Conservation (phyloP, 2,329 filamentous ascomycete species). For the Orbilia blumenaviensis region DNA sequence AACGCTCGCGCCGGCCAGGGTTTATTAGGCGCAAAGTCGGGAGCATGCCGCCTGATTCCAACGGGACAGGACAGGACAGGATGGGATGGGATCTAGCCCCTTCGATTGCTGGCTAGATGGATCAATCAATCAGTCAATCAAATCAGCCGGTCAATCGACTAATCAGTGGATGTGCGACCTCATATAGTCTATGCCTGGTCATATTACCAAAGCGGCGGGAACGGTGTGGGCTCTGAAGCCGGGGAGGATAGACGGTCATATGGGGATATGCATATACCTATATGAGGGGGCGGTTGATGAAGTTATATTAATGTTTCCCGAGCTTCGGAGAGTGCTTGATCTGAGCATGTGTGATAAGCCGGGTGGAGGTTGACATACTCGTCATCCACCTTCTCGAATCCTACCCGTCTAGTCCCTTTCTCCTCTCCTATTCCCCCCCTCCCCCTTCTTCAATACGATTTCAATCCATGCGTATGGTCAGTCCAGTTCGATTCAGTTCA, state of each 20-base stretch:
- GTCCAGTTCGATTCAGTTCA: too few species aligned
- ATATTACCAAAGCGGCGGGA: conserved; percentile 7
- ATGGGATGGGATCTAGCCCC: conserved; percentile 4
- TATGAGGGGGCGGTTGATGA: too few species aligned
- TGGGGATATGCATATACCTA: too few species aligned
- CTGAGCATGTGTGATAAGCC: too few species aligned
- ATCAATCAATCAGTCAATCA: too few species aligned
- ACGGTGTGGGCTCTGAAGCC: background rate
- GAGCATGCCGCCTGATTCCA: conserved; percentile 4
- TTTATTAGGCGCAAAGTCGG: conserved; percentile 13
- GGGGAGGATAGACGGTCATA: background rate
- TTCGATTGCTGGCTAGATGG: background rate
- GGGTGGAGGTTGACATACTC: conserved; percentile 19
- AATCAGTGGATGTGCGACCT: background rate
- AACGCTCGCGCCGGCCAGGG: conserved; percentile 9
- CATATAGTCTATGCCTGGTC: too few species aligned
- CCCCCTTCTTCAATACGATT: too few species aligned
- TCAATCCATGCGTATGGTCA: too few species aligned
- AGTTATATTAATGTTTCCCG: conserved; percentile 10
- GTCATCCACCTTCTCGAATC: conserved; percentile 27
- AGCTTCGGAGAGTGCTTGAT: too few species aligned
- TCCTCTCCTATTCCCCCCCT: too few species aligned
- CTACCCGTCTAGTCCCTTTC: too few species aligned
- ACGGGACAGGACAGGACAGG: background rate
- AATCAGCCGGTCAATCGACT: too few species aligned